Evolutionary conservation across 2,329 filamentous ascomycete genomes (phyloP), one percentile per base, ranked within the genome.

Genomic region (Mariannaea sp.): DNA sequence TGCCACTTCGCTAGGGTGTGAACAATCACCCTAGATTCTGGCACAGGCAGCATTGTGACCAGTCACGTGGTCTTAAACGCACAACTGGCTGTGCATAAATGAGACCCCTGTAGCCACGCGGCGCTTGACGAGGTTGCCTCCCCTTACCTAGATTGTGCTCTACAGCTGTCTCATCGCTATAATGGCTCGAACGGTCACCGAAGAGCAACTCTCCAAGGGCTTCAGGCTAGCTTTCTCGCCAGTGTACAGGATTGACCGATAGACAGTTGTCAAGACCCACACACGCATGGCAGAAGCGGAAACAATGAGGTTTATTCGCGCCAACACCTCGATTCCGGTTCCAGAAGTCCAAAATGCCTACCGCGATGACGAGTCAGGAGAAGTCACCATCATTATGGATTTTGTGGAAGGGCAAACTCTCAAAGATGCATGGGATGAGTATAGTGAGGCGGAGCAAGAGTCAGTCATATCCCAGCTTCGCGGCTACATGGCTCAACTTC

Each of bases 301-400:
- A 9, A 36, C 32, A 2, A 48, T 54, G 45, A 43, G 30, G 30
- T 49, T 54, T 16, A 26, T 54, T 16, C 32, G 35, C 10, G 29
- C 30, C 30, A 41, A 46, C 27, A 52, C 55, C 2, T 40, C 52
- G 8, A 53, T 58, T n/a, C 53, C 53, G 7, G 45, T 56, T 14
- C 56, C 53, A 4, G 17, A 55, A 17, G 49, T 56, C 9, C 45
- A 58, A 29, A 53, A 48, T 17, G 49, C 53, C 20, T 56, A 56
- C 20, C 29, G n/a, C 13, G 46, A 51, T 32, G 51, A 59, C 13
- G 9, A 49, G 10, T 52, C 49, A 3, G 53, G 55, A 2, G 26
- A 58, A 16, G 39, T 44, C 5, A 39, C 51, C 38, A 53, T 65
- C 6, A 32, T 63, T 3, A 65, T 64, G 61, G 54, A 60, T 8